phyloP scores from a whole-genome alignment of 495 filamentous ascomycete genomes.

The Chlorociboria aeruginascens region DNA sequence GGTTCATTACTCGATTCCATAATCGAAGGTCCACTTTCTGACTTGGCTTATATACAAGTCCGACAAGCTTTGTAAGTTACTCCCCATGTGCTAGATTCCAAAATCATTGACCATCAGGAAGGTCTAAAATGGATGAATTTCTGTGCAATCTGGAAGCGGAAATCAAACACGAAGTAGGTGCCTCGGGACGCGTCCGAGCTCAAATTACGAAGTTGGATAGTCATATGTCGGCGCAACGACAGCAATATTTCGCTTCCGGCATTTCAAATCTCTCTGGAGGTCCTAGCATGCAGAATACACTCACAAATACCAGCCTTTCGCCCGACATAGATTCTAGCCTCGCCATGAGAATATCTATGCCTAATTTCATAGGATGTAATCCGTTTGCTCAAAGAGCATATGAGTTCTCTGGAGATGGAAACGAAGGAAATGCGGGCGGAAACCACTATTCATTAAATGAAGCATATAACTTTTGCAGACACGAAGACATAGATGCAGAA shows the following conservation, averaged over 20 bases:
- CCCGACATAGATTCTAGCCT: no score
- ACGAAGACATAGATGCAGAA: not conserved
- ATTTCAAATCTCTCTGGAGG: no score
- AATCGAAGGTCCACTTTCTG: constrained; percentile 35
- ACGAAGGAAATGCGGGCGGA: not conserved
- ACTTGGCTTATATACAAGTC: constrained; percentile 31
- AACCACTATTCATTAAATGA: not conserved
- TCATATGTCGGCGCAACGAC: constrained; percentile 30
- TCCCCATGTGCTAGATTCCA: not conserved
- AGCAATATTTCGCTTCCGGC: not conserved
- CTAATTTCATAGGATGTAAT: not conserved
- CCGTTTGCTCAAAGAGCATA: not conserved
- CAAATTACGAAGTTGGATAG: constrained; percentile 36
- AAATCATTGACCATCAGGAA: not conserved
- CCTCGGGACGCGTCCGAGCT: constrained; percentile 27
- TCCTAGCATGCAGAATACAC: not conserved
- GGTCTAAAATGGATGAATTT: constrained; percentile 35
- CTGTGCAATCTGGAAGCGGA: constrained; percentile 33
- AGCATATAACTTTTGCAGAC: not conserved
- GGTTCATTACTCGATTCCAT: constrained; percentile 37
- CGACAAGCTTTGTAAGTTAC: constrained; percentile 26
- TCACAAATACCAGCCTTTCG: no score
- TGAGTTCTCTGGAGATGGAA: not conserved
- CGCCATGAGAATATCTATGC: not conserved
- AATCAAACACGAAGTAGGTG: constrained; percentile 27